Conservation (phyloP, 305 asterid genomes). For the Fraxinus sp. region DNA sequence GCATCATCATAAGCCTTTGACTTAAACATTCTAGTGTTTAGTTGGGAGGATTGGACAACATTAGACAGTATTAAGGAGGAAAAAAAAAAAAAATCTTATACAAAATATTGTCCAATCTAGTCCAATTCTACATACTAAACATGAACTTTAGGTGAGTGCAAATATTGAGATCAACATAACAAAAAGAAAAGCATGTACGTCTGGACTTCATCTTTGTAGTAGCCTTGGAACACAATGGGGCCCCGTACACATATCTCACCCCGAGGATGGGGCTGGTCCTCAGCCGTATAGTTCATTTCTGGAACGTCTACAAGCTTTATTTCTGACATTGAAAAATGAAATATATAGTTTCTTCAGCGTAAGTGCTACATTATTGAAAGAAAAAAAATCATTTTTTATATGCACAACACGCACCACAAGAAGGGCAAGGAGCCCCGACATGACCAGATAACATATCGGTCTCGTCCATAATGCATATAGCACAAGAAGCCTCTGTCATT, state of each 20-base stretch:
- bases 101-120: neutral
- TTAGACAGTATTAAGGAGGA: neutral
- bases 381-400: neutral
- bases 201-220: slow-evolving; percentile 59
- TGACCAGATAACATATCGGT: slow-evolving; percentile 59
- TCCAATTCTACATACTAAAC: neutral
- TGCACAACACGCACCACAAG: slow-evolving; percentile 56
- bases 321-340: slow-evolving; percentile 37
- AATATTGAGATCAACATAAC: neutral
- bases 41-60: neutral
- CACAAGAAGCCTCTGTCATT: slow-evolving; percentile 71
- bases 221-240: slow-evolving; percentile 68
- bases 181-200: slow-evolving; percentile 41
- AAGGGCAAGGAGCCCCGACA: slow-evolving; percentile 63
- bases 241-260: slow-evolving; percentile 83
- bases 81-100: neutral
- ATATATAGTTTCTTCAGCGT: neutral
- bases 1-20: neutral
- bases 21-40: neutral
- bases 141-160: neutral
- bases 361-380: slow-evolving; percentile 6
- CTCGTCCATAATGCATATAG: slow-evolving; percentile 58
- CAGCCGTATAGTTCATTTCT: slow-evolving; percentile 65
- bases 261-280: slow-evolving; percentile 65
- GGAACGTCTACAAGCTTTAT: slow-evolving; percentile 72